Percentiles rank a stretch among this genome's conserved stretches.
phyloP scores from a whole-genome alignment of 1,284 basidiomycete genomes.

The Irpex sp. region DNA sequence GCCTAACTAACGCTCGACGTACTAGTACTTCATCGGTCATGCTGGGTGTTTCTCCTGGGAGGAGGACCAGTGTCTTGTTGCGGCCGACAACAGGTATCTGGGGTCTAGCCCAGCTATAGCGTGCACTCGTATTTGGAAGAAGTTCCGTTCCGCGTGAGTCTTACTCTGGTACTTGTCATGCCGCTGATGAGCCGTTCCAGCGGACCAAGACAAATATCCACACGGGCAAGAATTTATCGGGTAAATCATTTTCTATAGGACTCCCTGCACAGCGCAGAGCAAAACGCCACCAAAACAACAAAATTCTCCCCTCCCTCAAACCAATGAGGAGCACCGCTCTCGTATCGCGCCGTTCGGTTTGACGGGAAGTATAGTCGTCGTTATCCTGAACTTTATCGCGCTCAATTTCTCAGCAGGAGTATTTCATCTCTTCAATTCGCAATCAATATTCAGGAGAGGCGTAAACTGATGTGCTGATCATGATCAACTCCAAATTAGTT shows the following conservation, averaged over 20 bases:
- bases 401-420: background rate
- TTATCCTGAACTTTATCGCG: background rate
- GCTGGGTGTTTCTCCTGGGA: no score
- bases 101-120: background rate
- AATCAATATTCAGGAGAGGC: background rate
- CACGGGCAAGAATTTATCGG: no score
- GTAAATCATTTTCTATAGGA: no score
- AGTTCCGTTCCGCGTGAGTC: background rate
- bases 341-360: no score
- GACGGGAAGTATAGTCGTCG: background rate
- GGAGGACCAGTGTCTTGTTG: no score
- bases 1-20: no score
- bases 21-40: no score
- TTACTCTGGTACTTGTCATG: background rate
- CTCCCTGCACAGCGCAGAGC: no score
- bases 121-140: background rate
- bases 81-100: no score
- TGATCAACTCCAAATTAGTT: background rate
- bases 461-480: background rate
- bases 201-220: background rate
- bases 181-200: background rate
- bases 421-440: background rate
- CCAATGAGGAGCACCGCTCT: no score
- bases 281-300: no score
- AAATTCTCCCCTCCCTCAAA: no score